Evolutionary conservation across 2,329 filamentous ascomycete genomes (phyloP).

Genomic region (Venturia nashicola): DNA sequence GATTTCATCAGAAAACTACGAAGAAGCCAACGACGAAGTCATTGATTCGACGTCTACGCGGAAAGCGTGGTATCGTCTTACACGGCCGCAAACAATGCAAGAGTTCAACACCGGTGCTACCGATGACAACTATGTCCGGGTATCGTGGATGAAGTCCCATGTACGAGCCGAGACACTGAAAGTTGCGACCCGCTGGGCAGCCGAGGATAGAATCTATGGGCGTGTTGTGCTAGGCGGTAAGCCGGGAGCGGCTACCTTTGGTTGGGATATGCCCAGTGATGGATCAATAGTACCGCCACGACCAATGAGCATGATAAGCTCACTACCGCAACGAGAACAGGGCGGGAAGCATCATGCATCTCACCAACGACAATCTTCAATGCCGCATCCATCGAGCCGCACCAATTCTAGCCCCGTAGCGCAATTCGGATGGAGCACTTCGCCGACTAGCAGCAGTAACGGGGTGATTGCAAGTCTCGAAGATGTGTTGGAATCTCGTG

Average conservation of each 20-base stretch:
- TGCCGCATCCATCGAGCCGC: not conserved
- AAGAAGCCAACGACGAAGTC: conserved; percentile 18
- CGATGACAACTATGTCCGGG: conserved; percentile 24
- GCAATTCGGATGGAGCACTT: conserved; percentile 23
- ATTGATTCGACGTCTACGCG: conserved; percentile 22
- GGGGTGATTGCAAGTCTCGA: not conserved
- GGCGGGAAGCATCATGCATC: not conserved
- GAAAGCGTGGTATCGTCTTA: conserved; percentile 28
- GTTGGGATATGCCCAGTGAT: conserved; percentile 20
- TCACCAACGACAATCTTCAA: not conserved
- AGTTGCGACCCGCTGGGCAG: conserved; percentile 23
- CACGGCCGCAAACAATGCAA: conserved; percentile 25
- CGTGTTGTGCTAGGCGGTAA: conserved; percentile 17
- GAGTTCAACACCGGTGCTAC: conserved; percentile 24
- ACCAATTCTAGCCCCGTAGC: conserved; percentile 14
- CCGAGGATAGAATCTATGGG: conserved; percentile 25
- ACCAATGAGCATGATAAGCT: not conserved
- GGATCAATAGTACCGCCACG: not conserved
- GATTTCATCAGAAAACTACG: conserved; percentile 10
- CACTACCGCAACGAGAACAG: not conserved
- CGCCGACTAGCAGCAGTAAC: conserved; percentile 11
- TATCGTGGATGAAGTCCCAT: conserved; percentile 23
- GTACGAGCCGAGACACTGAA: conserved; percentile 23
- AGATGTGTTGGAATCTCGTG: not conserved
- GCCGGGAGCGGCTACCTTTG: conserved; percentile 22